Evolutionary conservation across 306 rosid genomes (phyloP).

Genomic region (Carpinus viminea): DNA sequence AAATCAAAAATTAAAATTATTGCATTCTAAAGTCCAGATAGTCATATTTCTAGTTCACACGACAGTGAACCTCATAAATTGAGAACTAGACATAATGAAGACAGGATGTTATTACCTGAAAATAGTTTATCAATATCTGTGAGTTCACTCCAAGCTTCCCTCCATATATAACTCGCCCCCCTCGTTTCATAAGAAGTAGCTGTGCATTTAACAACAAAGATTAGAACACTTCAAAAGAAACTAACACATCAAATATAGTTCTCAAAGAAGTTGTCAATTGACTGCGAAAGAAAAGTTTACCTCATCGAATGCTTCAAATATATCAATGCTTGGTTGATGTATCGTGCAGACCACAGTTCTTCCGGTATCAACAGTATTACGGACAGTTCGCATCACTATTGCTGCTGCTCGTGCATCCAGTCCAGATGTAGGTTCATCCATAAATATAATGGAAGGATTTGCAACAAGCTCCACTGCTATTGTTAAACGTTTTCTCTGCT

Average conservation of each 20-base stretch:
- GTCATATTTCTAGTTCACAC: neutral
- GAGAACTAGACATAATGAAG: neutral
- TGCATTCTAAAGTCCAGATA: neutral
- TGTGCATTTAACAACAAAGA: constrained; percentile 33
- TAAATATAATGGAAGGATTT: constrained; percentile 89
- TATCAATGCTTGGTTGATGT: constrained; percentile 90
- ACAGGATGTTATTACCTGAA: constrained; percentile 52
- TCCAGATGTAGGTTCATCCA: constrained; percentile 98
- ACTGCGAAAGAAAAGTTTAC: constrained; percentile 32
- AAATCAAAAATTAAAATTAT: neutral
- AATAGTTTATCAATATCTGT: constrained; percentile 69
- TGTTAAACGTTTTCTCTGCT: constrained; percentile 85
- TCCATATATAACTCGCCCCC: constrained; percentile 80
- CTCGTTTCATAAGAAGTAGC: constrained; percentile 95
- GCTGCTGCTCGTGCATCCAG: constrained; percentile 96
- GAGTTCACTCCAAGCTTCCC: constrained; percentile 81
- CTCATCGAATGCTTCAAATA: constrained; percentile 93
- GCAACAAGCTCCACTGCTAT: constrained; percentile 95
- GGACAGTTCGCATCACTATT: constrained; percentile 86
- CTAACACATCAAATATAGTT: constrained; percentile 16
- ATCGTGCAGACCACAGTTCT: constrained; percentile 93
- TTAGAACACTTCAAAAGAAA: constrained; percentile 25
- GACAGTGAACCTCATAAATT: neutral
- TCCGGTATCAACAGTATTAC: constrained; percentile 92
- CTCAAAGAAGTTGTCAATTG: constrained; percentile 14